Evolutionary conservation across 441 rosid species (phyloP).

Genomic region (Manihot esculenta): DNA sequence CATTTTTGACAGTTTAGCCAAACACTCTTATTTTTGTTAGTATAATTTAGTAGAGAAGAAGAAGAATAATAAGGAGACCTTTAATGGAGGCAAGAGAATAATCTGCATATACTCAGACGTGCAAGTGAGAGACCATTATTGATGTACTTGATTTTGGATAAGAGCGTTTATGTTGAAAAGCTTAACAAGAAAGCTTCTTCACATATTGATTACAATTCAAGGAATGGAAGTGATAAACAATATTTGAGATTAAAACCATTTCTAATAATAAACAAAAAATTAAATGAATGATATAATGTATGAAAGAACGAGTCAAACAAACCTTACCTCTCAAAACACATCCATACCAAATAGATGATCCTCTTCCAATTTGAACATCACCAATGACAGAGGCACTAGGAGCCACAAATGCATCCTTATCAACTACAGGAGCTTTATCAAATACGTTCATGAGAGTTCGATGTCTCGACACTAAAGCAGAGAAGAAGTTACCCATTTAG

Average conservation of each 20-base stretch:
- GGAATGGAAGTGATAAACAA: too few relatives aligned
- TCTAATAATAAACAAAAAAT: background rate
- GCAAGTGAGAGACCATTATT: background rate
- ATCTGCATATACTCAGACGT: too few relatives aligned
- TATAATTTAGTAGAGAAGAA: too few relatives aligned
- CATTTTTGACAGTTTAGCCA: too few relatives aligned
- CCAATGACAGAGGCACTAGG: constrained; percentile 92
- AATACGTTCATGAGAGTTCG: constrained; percentile 86
- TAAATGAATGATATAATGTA: background rate
- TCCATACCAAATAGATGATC: constrained; percentile 94
- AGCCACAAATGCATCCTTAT: constrained; percentile 83
- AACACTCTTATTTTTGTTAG: too few relatives aligned
- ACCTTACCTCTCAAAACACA: constrained; percentile 84
- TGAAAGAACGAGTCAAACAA: background rate
- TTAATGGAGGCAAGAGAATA: too few relatives aligned
- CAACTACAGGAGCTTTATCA: constrained; percentile 77
- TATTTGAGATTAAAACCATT: background rate
- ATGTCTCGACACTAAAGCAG: constrained; percentile 78
- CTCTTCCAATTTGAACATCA: constrained; percentile 82
- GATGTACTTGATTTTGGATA: too few relatives aligned
- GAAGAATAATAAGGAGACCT: too few relatives aligned
- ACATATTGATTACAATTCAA: too few relatives aligned
- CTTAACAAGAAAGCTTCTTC: too few relatives aligned
- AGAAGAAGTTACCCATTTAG: constrained; percentile 7
- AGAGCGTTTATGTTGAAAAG: too few relatives aligned